Conservation (phyloP, 495 filamentous ascomycete species). For the Tuber aestivum region DNA sequence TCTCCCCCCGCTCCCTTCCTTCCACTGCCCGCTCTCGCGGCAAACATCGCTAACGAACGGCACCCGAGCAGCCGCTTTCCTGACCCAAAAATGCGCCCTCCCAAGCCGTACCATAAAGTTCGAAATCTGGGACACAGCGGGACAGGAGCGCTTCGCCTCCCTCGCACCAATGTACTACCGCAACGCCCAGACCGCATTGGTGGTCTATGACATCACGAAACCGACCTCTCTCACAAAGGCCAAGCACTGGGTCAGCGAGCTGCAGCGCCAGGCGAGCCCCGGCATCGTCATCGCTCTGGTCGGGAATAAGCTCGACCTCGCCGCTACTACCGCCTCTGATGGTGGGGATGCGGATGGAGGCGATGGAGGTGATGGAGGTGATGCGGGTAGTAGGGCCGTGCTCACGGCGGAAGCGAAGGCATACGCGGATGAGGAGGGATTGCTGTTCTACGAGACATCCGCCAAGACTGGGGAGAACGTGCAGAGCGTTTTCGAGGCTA, state of each 20-base stretch:
- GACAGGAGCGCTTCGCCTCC: conserved; percentile 95
- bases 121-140: conserved; percentile 99
- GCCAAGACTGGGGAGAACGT: conserved; percentile 95
- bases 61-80: conserved; percentile 69
- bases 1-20: conserved; percentile 16
- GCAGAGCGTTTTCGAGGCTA: conserved; percentile 93
- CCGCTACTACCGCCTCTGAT: conserved; percentile 47
- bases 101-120: conserved; percentile 97
- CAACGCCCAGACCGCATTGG: conserved; percentile 96
- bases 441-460: conserved; percentile 96
- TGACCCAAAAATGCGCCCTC: conserved; percentile 96
- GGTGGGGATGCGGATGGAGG: conserved; percentile 71
- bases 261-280: conserved; percentile 93
- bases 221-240: conserved; percentile 92
- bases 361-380: conserved; percentile 51
- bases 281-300: conserved; percentile 97
- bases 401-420: conserved; percentile 78
- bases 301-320: conserved; percentile 93
- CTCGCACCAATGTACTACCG: conserved; percentile 99
- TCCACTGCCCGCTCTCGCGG: background rate
- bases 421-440: conserved; percentile 88
- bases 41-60: conserved; percentile 4
- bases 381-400: conserved; percentile 46
- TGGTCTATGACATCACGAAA: conserved; percentile 98
- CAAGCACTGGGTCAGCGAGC: conserved; percentile 96